phyloP scores from a whole-genome alignment of 139 green algal species.

The Chlorella sp. region DNA sequence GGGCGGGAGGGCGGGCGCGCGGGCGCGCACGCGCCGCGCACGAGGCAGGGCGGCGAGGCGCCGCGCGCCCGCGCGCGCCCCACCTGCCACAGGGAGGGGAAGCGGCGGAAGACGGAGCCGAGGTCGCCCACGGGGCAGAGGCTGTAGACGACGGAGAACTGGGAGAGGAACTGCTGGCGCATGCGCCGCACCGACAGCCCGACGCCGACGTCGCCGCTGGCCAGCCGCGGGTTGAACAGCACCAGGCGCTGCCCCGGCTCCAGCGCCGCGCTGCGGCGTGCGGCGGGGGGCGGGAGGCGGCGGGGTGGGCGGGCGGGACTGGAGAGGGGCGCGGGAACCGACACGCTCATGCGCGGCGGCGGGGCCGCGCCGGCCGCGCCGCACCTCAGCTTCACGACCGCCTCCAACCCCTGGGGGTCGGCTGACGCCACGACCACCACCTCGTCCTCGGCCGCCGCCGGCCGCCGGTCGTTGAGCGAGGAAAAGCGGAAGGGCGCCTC shows the following conservation, averaged over 20 bases:
- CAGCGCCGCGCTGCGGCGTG: too few species aligned
- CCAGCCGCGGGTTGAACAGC: conserved; percentile 92
- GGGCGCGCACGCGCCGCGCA: neutral
- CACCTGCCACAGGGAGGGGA: conserved; percentile 82
- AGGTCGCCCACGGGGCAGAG: conserved; percentile 83
- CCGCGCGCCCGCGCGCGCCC: neutral
- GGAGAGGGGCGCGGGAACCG: too few species aligned
- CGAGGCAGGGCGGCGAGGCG: neutral
- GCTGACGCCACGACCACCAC: conserved; percentile 83
- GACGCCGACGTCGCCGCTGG: conserved; percentile 91
- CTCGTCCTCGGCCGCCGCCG: conserved; percentile 65
- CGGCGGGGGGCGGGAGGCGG: too few species aligned
- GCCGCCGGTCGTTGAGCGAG: conserved; percentile 70
- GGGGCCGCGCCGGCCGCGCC: too few species aligned
- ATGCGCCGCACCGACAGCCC: conserved; percentile 90
- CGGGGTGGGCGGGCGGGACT: too few species aligned
- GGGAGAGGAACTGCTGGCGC: conserved; percentile 72
- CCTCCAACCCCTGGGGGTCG: conserved; percentile 57
- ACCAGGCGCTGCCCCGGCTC: conserved; percentile 58
- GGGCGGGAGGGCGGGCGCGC: neutral
- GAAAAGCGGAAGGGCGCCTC: conserved; percentile 69
- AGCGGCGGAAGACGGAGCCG: conserved; percentile 69
- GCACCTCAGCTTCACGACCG: conserved; percentile 2
- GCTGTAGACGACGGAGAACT: conserved; percentile 87
- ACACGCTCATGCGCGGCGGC: too few species aligned